Conservation (phyloP, 129 eudicot genomes). For the Helianthus annuus region HanXRQr2.0-SUNRISE NC_035440.2:93137951-93138450, state of each 20-base stretch:
- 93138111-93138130: constrained; percentile 66
- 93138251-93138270: no score
- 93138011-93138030: neutral
- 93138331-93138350: constrained; percentile 1
- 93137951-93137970: neutral
- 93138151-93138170: constrained; percentile 71
- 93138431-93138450: constrained; percentile 67
- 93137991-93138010: neutral
- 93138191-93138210: constrained; percentile 66
- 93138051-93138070: constrained; percentile 57
- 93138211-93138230: constrained; percentile 67
- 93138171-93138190: constrained; percentile 74
- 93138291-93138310: no score
- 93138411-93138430: constrained; percentile 72
- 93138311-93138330: no score
- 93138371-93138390: neutral
- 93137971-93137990: no score
- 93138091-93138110: constrained; percentile 62
- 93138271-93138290: no score
- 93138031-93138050: neutral
- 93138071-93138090: constrained; percentile 74
- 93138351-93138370: neutral
- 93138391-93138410: constrained; percentile 75
- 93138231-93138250: constrained; percentile 13
- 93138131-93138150: constrained; percentile 81